phyloP scores from a whole-genome alignment of 768 basidiomycete genomes.

The Auriscalpium microsporum region DNA sequence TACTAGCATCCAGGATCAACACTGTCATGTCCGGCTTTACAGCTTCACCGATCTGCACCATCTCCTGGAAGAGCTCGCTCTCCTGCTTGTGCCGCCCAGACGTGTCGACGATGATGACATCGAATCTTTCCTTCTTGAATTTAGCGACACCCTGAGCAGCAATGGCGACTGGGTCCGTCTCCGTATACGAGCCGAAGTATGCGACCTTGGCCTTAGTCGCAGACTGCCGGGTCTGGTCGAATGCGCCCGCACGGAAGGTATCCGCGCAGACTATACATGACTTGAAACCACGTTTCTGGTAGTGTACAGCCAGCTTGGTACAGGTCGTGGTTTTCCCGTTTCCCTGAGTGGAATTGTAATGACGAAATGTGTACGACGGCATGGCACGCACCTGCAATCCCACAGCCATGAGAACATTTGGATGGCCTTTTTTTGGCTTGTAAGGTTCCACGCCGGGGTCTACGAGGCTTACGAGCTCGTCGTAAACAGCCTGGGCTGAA shows the following conservation, averaged over 20 bases:
- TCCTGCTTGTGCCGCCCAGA: slow-evolving; percentile 97
- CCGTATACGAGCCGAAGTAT: slow-evolving; percentile 98
- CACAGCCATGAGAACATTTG: slow-evolving; percentile 95
- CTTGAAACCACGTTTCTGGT: slow-evolving; percentile 94
- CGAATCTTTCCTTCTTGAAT: slow-evolving; percentile 97
- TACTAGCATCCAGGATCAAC: slow-evolving; percentile 92
- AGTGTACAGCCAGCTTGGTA: slow-evolving; percentile 96
- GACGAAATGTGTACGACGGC: background rate
- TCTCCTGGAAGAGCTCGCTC: slow-evolving; percentile 92
- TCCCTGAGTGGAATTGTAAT: slow-evolving; percentile 43
- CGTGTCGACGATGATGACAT: slow-evolving; percentile 98
- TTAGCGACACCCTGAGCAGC: slow-evolving; percentile 92
- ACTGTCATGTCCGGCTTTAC: slow-evolving; percentile 97
- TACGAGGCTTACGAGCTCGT: slow-evolving; percentile 90
- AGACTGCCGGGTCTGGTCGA: slow-evolving; percentile 98
- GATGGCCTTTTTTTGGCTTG: slow-evolving; percentile 91
- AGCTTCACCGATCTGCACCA: slow-evolving; percentile 92
- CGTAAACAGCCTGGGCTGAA: slow-evolving; percentile 73
- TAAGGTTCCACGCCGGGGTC: slow-evolving; percentile 95
- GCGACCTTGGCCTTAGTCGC: slow-evolving; percentile 98
- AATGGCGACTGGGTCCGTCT: slow-evolving; percentile 94
- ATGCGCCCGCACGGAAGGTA: slow-evolving; percentile 98
- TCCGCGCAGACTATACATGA: slow-evolving; percentile 97
- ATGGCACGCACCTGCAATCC: slow-evolving; percentile 69
- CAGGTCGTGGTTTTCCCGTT: slow-evolving; percentile 99